Base-by-base conservation (phyloP, 1,139 yeast species). In the Yamadazyma dendronema region DNA sequence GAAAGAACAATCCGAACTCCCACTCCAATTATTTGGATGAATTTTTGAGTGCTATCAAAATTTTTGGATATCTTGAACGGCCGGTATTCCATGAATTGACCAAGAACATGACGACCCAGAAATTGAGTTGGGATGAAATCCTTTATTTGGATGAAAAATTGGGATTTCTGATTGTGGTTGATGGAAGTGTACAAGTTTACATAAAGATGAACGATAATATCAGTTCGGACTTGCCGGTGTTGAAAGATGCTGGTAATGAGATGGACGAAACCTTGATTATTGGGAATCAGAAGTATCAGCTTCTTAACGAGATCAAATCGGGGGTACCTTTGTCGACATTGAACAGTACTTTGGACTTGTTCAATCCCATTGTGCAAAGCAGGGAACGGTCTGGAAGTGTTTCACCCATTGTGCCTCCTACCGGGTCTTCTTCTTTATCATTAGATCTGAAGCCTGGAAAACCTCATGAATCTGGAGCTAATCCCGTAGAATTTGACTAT, bases 141-240 rank as follows among this genome's bases (percentile, higher is more conserved):
- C 61, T 92, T 28, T 73, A 79, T 35, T 62, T 90, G 33, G 85
- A 84, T 46, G 92, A 85, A 39, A 74, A 80, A 14, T 65, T 84
- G 17, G 97, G 97, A 1, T 89, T 92, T 53, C 81, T 92, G 30
- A 84, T 92, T 34, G 96, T 92, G n/a, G 96, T 90, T 1, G 97
- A 90, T 50, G 98, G 98, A 0, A 74, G 81, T 9, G 77, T 90
- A 31, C 90, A 87, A 49, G 87, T 92, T 0, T 89, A 79, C 54
- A 81, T 85, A 36, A 78, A 77, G 44, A 62, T 81, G 10, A 71
- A 62, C 16, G 61, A 59, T 19, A 41, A 41, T 29, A 37, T 36
- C 30, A 34, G 35, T 21, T 32, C 41, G 12, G 31, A 37, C 27
- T 26, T 31, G 22, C 35, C 39, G 30, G 39, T 35, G 43, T 35